Evolutionary conservation across 2,329 filamentous ascomycete genomes (phyloP), one percentile per base, ranked within the genome.

Genomic region (Lachnellula suecica): DNA sequence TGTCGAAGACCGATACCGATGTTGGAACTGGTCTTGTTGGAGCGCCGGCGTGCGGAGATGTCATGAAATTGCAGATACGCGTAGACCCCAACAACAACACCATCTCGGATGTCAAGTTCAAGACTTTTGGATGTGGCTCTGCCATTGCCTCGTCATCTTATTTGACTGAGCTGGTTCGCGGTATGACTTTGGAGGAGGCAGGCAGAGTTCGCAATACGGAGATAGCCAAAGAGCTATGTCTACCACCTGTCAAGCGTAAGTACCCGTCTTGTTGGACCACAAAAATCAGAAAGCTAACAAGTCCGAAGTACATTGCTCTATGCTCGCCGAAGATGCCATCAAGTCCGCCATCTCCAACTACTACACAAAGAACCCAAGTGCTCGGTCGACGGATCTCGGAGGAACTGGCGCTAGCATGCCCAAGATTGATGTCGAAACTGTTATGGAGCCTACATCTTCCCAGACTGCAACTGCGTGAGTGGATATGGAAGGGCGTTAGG

Each of bases 131-230:
- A 47, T 97, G 92, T 71, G 92, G 92, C 50, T 91, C 87, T 25
- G 94, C 94, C 60, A 99, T 99, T 72, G 94, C 94, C 40, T 93
- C 88, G 59, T 95, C 89, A 54, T 94, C 88, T 68, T 99, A 99
- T 71, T 75, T 99, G 65, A 99, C 94, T 8, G 91, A 96, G 74
- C 78, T 99, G 54, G 92, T 99, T 58, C 84, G 91, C 59, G 94
- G 94, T 56, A 99, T 97, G 93, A 96, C 88, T 13, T 74, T 99
- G 61, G 94, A 99, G 65, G 91, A 99, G 71, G 94, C 95, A 29
- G 85, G 86, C 49, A 87, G 88, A 75, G 89, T 99, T 65, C 88
- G 91, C 77, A 99, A 99, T 75, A 96, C 93, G 3, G 92, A 99
- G 74, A 99, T 99, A 69, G 94, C 94, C 34, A 95, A 96, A 79